These are phyloP conservation scores for Tylopilus subfusipes DNA, from an alignment of 768 basidiomycete species.

Conservation along the genomic window DNA sequence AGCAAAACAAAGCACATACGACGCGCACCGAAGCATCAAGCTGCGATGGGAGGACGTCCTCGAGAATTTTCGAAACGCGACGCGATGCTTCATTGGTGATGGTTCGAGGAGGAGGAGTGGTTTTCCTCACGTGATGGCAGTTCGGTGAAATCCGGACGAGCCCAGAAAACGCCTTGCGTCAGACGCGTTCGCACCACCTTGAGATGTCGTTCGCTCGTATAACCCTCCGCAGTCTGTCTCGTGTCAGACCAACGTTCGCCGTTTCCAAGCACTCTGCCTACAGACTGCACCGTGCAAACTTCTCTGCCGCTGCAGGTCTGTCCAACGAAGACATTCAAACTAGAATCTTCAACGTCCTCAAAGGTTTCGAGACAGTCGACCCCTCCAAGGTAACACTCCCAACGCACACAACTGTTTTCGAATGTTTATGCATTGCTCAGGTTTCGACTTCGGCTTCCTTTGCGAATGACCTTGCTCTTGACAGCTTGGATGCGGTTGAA, in stretches of 20 bases:
- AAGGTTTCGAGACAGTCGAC: constrained; percentile 32
- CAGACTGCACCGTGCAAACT: constrained; percentile 31
- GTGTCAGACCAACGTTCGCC: constrained; percentile 26
- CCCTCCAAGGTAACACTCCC: constrained; percentile 22
- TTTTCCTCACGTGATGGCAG: constrained; percentile 3
- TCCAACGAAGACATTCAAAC: constrained; percentile 23
- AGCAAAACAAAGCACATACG: background rate
- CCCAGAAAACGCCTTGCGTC: background rate
- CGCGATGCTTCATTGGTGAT: constrained; percentile 85
- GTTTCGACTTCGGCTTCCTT: constrained; percentile 53
- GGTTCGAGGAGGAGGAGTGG: background rate
- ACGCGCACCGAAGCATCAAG: constrained; percentile 81
- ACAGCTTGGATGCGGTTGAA: constrained; percentile 96
- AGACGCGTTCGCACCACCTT: constrained; percentile 25
- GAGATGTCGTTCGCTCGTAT: constrained; percentile 36
- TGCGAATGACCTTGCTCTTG: constrained; percentile 59
- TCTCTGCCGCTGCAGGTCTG: constrained; percentile 25
- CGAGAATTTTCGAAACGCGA: constrained; percentile 88
- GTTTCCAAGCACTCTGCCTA: constrained; percentile 29
- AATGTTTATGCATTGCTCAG: constrained; percentile 41
- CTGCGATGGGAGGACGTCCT: constrained; percentile 89
- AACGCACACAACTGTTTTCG: constrained; percentile 15
- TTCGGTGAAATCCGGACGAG: constrained; percentile 28
- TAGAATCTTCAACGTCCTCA: constrained; percentile 29
- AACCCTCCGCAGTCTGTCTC: constrained; percentile 30